Percentiles rank a stretch among this genome's conserved stretches.
These are phyloP conservation scores for Allium fistulosum DNA, from an alignment of 106 monocot species.

Conservation along the genomic window DNA sequence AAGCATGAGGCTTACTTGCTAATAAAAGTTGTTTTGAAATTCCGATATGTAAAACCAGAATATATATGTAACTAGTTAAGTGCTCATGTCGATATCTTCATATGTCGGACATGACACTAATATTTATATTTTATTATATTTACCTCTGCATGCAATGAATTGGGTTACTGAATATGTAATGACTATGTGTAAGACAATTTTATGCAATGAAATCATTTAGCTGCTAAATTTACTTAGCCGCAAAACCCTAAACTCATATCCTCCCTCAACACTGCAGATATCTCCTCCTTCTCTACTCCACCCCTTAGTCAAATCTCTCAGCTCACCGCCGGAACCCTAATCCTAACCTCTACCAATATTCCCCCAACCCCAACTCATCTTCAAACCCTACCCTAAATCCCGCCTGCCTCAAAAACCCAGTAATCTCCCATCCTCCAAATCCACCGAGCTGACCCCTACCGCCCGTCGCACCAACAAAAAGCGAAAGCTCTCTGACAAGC, in stretches of 20 bases:
- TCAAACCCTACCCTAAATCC: conserved; percentile 22
- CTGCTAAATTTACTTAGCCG: no score
- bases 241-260: conserved; percentile 10
- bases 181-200: no score
- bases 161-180: no score
- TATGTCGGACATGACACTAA: no score
- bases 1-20: no score
- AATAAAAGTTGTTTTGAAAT: no score
- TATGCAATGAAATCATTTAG: no score
- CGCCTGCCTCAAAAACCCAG: conserved; percentile 38
- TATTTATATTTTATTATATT: no score
- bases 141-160: no score
- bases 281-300: conserved; percentile 18
- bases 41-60: no score
- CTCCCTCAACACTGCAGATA: conserved; percentile 12
- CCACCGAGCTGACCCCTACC: conserved; percentile 73
- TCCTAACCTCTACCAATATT: conserved; percentile 33
- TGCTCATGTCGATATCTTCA: no score
- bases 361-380: conserved; percentile 20
- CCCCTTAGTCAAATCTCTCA: conserved; percentile 31
- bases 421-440: conserved; percentile 16
- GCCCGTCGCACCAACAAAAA: conserved; percentile 59
- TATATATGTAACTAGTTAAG: no score
- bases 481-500: conserved; percentile 90
- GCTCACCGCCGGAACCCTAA: conserved; percentile 43